phyloP scores from a whole-genome alignment of 768 basidiomycete genomes.

The Mycena vitilis region DNA sequence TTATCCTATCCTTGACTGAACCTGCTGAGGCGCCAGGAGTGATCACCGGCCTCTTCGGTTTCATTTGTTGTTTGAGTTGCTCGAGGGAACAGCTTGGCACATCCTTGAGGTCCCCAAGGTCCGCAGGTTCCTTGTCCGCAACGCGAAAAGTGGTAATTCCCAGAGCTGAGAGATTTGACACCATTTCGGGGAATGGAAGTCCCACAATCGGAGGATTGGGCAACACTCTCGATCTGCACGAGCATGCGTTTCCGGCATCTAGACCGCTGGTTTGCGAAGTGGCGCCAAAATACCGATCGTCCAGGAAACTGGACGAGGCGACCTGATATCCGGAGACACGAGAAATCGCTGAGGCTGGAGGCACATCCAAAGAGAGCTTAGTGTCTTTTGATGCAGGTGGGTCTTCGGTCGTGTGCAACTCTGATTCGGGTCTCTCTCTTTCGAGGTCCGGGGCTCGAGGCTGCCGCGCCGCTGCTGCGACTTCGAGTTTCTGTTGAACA shows the following conservation, averaged over 20 bases:
- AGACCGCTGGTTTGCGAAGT: neutral
- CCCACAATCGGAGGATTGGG: slow-evolving; percentile 34
- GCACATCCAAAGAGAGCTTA: neutral
- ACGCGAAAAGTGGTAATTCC: slow-evolving; percentile 1
- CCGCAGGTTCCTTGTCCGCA: slow-evolving; percentile 12
- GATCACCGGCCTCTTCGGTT: slow-evolving; percentile 20
- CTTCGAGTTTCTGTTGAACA: slow-evolving; percentile 55
- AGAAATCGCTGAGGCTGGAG: slow-evolving; percentile 15
- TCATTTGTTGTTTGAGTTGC: slow-evolving; percentile 4
- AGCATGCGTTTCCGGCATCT: neutral
- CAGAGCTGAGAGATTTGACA: neutral
- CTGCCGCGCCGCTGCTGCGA: slow-evolving; percentile 24
- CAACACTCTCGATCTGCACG: slow-evolving; percentile 33
- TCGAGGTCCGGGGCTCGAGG: neutral
- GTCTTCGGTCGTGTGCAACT: neutral
- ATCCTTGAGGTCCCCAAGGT: slow-evolving; percentile 11
- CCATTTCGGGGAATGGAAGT: slow-evolving; percentile 18
- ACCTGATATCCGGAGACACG: slow-evolving; percentile 16
- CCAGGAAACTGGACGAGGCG: slow-evolving; percentile 31
- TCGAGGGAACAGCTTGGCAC: neutral
- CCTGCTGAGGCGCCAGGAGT: slow-evolving; percentile 21
- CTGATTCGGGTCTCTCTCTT: neutral
- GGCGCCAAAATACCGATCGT: slow-evolving; percentile 23
- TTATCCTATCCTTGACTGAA: slow-evolving; percentile 56
- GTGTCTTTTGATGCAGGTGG: neutral